Base-by-base conservation (phyloP, 2,329 filamentous ascomycete genomes). In the Allantophomopsis cytisporea region DNA sequence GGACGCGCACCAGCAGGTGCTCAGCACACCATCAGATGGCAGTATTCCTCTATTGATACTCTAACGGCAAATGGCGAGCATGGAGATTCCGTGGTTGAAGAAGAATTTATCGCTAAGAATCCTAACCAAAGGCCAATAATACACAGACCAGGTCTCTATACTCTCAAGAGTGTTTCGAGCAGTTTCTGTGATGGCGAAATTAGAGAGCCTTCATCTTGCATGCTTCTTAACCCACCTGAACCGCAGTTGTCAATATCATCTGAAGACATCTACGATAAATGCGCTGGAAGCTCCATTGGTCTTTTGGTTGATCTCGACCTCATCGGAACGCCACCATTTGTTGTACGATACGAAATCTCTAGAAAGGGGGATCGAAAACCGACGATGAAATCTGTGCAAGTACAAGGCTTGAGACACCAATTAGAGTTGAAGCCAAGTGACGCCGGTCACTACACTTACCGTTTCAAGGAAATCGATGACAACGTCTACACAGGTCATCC, bases 241-340 rank as follows among this genome's bases (percentile, higher is more conserved):
- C 91, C 91, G 8, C 76, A 80, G 40, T 59, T 98, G 42, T 68
- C 74, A 4, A 65, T 98, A 37, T 72, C 71, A 23, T 70, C 77
- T 6, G 83, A 94, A 50, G 80, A 87, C 45, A 87, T 98, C 34
- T 83, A 85, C 39, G 91, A 98, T 59, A 94, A 93, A 56, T 98
- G 91, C 57, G 89, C 88, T 30, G 87, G 88, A 36, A 94, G 87
- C 53, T 86, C 91, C 0, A 84, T 98, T 45, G 91, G 91, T 32
- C 71, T 98, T 40, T 75, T 82, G 10, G 84, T 98, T 33, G 83
- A 91, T 52, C 64, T 98, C 37, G 87, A 96, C 55, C 69, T 98
- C 31, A 82, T 89, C 20, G 91, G 91, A 44, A 94, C 87, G 0
- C 89, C 93, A 35, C 89, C 89, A 1, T 98, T 98, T 61, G 66